Evolutionary conservation across 306 rosid species (phyloP).

Genomic region (Crotalaria pallida): DNA sequence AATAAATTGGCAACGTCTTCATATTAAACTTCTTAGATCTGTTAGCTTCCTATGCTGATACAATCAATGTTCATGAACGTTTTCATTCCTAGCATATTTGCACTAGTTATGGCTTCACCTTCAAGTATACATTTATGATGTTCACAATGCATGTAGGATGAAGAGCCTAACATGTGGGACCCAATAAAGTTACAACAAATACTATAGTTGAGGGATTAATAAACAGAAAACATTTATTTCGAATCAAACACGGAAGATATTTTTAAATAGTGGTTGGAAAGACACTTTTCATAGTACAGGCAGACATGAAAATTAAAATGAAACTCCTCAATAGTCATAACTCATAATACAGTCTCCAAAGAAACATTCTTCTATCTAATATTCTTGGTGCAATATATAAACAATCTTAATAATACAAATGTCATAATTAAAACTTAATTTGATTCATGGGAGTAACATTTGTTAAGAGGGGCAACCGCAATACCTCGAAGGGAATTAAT

Average conservation of each 20-base stretch:
- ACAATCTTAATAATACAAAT: not conserved
- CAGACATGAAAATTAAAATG: not conserved
- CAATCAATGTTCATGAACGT: conserved; percentile 7
- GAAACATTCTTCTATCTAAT: not conserved
- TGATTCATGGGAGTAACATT: too few species aligned
- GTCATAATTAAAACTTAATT: conserved; percentile 2
- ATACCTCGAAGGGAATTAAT: too few species aligned
- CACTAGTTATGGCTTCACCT: not conserved
- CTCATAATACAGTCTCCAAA: not conserved
- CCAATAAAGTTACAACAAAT: not conserved
- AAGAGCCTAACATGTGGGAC: not conserved
- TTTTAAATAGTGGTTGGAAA: not conserved
- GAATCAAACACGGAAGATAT: not conserved
- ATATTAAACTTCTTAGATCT: conserved; percentile 1
- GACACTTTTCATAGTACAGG: not conserved
- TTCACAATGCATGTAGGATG: not conserved
- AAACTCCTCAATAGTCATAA: not conserved
- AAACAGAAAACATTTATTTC: not conserved
- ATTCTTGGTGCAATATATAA: not conserved
- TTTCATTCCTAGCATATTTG: not conserved
- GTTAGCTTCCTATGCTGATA: not conserved
- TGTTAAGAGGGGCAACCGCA: too few species aligned
- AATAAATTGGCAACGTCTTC: conserved; percentile 10
- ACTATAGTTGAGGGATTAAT: not conserved
- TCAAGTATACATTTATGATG: not conserved